phyloP scores from a whole-genome alignment of 2,329 filamentous ascomycete species.

The Exutisphaerella laricina region DNA sequence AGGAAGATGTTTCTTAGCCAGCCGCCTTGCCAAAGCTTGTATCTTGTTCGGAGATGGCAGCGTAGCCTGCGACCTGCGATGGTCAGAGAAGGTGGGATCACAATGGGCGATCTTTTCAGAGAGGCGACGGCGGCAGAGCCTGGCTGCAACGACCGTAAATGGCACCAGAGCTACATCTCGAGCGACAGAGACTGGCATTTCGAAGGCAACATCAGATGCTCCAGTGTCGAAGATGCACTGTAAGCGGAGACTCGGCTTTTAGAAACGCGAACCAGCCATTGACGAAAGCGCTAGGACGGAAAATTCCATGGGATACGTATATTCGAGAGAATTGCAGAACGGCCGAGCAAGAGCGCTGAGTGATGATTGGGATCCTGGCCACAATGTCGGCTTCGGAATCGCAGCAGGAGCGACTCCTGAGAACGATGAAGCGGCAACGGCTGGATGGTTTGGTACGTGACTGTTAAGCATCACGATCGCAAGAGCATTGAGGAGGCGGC shows the following conservation, averaged over 20 bases:
- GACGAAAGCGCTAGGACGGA: slow-evolving; percentile 6
- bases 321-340: slow-evolving; percentile 15
- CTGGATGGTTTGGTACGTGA: not conserved
- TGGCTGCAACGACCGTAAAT: slow-evolving; percentile 18
- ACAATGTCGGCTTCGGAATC: slow-evolving; percentile 10
- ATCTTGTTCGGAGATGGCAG: slow-evolving; percentile 30
- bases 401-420: not conserved
- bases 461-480: not conserved
- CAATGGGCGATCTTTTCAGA: slow-evolving; percentile 31
- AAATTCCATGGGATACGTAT: slow-evolving; percentile 16
- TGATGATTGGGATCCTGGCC: slow-evolving; percentile 22
- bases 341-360: slow-evolving; percentile 16
- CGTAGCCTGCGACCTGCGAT: slow-evolving; percentile 26
- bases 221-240: slow-evolving; percentile 13
- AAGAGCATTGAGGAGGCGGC: slow-evolving; percentile 1
- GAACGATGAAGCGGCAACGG: not conserved
- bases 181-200: slow-evolving; percentile 35
- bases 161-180: slow-evolving; percentile 30
- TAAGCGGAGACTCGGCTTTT: not conserved
- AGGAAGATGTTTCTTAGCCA: slow-evolving; percentile 33
- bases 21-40: slow-evolving; percentile 31
- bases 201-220: slow-evolving; percentile 31
- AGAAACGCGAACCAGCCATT: not conserved
- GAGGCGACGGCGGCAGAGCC: slow-evolving; percentile 21
- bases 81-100: slow-evolving; percentile 26